Evolutionary conservation across 2,329 filamentous ascomycete species (phyloP), one percentile per base, ranked within the genome.

Genomic region (Geosmithia morbida): DNA sequence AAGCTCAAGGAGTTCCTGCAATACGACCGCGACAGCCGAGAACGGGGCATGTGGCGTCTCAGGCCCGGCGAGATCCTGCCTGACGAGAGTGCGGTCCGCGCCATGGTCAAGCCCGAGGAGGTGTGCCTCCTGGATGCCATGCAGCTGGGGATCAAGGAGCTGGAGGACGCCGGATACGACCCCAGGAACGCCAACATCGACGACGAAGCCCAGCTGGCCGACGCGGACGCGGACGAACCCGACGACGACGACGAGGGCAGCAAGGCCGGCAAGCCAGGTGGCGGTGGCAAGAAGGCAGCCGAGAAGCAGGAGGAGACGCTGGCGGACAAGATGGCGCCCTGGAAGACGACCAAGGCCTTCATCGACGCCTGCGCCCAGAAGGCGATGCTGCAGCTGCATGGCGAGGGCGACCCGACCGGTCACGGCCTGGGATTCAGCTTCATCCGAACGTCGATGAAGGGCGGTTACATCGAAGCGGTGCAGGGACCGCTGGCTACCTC

Each of bases 361-460:
- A 77, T 96, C 50, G 85, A 96, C 53, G 92, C 92, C 1, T 90
- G 87, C 45, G 83, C 88, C 50, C 87, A 88, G 50, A 98, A 98
- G 61, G 92, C 92, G 2, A 98, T 98, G 92, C 75, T 98, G 43
- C 85, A 89, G 55, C 75, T 98, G 13, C 89, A 96, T 56, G 92
- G 92, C 18, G 87, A 94, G 53, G 92, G 92, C 48, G 92, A 98
- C 59, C 92, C 92, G 3, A 95, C 90, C 0, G 88, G 88, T 20
- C 85, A 89, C 56, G 92, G 92, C 2, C 81, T 96, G 50, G 92
- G 87, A 2, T 95, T 97, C 69, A 96, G 87, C 61, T 96, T 98
- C 63, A 89, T 98, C 62, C 88, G 92, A 59, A 96, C 89, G 0
- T 94, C 87, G 1, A 98, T 98, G 92, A 98, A 98, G 65, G 92